Percentiles rank a stretch among this genome's conserved stretches.
Evolutionary conservation across 768 basidiomycete genomes (phyloP).

Genomic region (Collybia sp.): DNA sequence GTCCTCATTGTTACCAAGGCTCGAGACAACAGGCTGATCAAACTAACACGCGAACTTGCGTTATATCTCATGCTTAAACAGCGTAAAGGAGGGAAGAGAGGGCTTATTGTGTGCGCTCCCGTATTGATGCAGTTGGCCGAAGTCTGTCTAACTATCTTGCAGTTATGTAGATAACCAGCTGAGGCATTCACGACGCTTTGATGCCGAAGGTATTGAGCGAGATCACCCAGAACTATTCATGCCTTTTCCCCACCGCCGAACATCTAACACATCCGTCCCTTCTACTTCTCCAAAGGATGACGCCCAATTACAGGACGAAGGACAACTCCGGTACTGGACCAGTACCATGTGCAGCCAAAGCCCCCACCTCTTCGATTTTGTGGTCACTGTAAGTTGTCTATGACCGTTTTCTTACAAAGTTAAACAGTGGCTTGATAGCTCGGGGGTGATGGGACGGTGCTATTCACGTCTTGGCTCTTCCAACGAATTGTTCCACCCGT

Average conservation of each 20-base stretch:
- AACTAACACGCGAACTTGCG: constrained; percentile 89
- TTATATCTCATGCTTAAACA: constrained; percentile 92
- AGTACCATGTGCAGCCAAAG: constrained; percentile 90
- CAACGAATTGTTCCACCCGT: constrained; percentile 99
- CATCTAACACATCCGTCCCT: constrained; percentile 65
- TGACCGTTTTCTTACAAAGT: not conserved
- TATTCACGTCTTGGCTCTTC: constrained; percentile 99
- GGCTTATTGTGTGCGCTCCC: constrained; percentile 73
- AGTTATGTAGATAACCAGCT: constrained; percentile 96
- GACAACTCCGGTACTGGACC: constrained; percentile 97
- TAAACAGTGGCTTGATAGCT: constrained; percentile 46
- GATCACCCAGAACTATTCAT: constrained; percentile 87
- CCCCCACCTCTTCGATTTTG: constrained; percentile 95
- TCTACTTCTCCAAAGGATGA: constrained; percentile 48
- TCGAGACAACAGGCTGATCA: constrained; percentile 93
- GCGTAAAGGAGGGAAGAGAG: constrained; percentile 58
- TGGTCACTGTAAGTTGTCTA: constrained; percentile 76
- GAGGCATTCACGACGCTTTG: constrained; percentile 84
- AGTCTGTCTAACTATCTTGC: constrained; percentile 9
- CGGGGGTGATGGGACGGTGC: constrained; percentile 96
- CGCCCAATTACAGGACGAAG: constrained; percentile 52
- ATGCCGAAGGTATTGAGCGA: constrained; percentile 81
- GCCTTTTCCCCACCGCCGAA: constrained; percentile 71
- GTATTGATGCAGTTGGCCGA: constrained; percentile 4
- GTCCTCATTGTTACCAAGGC: constrained; percentile 97